Conservation (phyloP, 2,329 filamentous ascomycete genomes). For the Trichoderma asperellum region DNA sequence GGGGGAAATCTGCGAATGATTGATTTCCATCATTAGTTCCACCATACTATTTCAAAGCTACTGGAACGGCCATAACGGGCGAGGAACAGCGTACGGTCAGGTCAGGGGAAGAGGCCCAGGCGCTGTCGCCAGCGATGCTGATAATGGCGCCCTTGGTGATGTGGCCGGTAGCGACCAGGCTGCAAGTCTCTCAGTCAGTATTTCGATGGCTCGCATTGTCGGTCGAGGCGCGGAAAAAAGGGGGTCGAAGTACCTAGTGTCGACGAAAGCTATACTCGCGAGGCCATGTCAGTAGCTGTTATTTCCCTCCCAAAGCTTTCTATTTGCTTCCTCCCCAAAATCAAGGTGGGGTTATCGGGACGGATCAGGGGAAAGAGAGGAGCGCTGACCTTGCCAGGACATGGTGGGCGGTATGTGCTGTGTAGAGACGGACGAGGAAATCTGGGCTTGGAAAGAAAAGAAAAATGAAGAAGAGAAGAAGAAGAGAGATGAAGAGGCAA, state of each 20-base stretch:
- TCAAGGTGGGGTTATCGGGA: constrained; percentile 37
- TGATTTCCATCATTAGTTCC: constrained; percentile 25
- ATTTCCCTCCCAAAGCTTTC: background rate
- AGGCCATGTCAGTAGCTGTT: constrained; percentile 17
- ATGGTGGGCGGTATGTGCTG: constrained; percentile 49
- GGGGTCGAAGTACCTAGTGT: constrained; percentile 49
- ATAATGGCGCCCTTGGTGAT: constrained; percentile 85
- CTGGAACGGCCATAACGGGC: background rate
- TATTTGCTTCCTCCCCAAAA: background rate
- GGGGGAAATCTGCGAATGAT: constrained; percentile 42
- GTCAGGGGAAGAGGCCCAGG: constrained; percentile 71
- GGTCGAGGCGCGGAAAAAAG: background rate
- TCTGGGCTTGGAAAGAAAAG: constrained; percentile 17
- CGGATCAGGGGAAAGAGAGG: constrained; percentile 25
- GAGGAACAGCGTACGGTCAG: constrained; percentile 66
- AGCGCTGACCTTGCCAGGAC: constrained; percentile 72
- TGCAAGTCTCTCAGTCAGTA: constrained; percentile 45
- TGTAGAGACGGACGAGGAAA: constrained; percentile 9
- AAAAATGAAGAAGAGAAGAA: constrained; percentile 6
- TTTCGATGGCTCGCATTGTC: constrained; percentile 26
- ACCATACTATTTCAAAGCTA: background rate
- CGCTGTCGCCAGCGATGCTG: constrained; percentile 76
- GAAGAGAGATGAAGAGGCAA: constrained; percentile 6
- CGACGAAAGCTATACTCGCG: constrained; percentile 51
- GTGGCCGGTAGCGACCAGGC: constrained; percentile 78